Evolutionary conservation across 495 filamentous ascomycete species (phyloP), one percentile per base, ranked within the genome.

Genomic region (Aspergillus steynii): DNA sequence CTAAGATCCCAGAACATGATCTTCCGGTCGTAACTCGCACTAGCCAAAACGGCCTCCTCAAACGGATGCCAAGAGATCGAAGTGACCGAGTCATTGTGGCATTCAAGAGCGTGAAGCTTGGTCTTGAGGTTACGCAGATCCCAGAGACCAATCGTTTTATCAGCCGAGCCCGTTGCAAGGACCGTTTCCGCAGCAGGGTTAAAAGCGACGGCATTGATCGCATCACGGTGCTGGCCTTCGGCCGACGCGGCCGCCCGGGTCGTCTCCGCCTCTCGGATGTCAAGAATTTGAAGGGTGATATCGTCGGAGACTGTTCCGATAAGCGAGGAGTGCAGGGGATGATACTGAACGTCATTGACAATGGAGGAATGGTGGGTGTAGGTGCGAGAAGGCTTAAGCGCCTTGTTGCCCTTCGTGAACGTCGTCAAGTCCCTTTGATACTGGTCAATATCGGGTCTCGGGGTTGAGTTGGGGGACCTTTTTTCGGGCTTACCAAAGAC

Each of bases 1-100:
- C 90, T 92, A 32, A 97, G 77, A 69, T 99, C 96, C 95, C 95
- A 99, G 79, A 97, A 95, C 75, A 94, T 88, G 55, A 99, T 88
- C 61, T 96, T 84, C 14, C 96, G 86, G 71, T 99, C 96, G 65
- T 96, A 93, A 67, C 91, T 92, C 28, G 88, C 89, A 70, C 92
- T 96, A 15, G 92, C 96, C 4, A 99, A 80, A 32, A 99, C 89
- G 29, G 88, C 84, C 59, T 89, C 84, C 71, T 98, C 92, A 51
- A 88, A 85, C 2, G 96, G 96, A 77, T 98, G 92, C 95, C 95
- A 99, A 25, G 90, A 83, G 27, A 99, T 80, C 1, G 92, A 94
- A 2, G 92, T 96, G 51, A 99, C 94, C 10, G 88, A 86, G 63
- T 96, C 93, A 49, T 80, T 84, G 74, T 99, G 96, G 25, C 88